Percentiles rank a stretch among this genome's conserved stretches.
phyloP scores from a whole-genome alignment of 169 alveolate genomes.

The Cryptosporidium tyzzeri region DNA sequence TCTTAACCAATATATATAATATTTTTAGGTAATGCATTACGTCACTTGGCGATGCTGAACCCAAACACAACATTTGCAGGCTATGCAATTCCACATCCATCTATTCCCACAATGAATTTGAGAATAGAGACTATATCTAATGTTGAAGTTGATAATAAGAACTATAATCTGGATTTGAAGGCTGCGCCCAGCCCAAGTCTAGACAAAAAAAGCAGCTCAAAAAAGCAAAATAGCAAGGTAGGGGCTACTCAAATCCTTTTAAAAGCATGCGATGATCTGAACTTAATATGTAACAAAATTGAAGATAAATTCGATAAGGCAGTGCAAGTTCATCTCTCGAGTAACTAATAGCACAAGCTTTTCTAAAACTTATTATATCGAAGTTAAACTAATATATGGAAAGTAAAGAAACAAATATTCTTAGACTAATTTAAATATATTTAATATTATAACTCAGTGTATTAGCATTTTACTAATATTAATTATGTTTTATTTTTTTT shows the following conservation, averaged over 20 bases:
- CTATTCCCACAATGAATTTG: constrained; percentile 57
- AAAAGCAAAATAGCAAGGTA: neutral
- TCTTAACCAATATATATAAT: neutral
- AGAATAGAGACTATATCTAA: constrained; percentile 69
- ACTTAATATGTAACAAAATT: constrained; percentile 35
- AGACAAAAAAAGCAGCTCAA: neutral
- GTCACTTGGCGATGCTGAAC: constrained; percentile 70
- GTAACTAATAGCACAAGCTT: neutral
- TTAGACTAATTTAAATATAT: neutral
- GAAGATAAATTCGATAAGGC: constrained; percentile 61
- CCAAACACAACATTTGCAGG: constrained; percentile 75
- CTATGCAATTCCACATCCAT: constrained; percentile 75
- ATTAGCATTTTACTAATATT: neutral
- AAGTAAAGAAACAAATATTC: neutral
- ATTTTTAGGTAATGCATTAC: constrained; percentile 40
- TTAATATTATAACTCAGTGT: neutral
- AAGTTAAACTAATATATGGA: neutral
- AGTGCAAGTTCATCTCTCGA: neutral
- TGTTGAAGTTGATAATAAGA: constrained; percentile 32
- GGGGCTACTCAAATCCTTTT: constrained; percentile 26
- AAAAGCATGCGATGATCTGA: constrained; percentile 61
- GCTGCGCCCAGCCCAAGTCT: neutral
- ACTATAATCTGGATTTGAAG: constrained; percentile 10
- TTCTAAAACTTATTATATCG: neutral
- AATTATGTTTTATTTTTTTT: neutral